Percentiles rank a stretch among this genome's conserved stretches.
Conservation (phyloP, 805 yeast genomes). For the Wickerhamiella cacticola region DNA sequence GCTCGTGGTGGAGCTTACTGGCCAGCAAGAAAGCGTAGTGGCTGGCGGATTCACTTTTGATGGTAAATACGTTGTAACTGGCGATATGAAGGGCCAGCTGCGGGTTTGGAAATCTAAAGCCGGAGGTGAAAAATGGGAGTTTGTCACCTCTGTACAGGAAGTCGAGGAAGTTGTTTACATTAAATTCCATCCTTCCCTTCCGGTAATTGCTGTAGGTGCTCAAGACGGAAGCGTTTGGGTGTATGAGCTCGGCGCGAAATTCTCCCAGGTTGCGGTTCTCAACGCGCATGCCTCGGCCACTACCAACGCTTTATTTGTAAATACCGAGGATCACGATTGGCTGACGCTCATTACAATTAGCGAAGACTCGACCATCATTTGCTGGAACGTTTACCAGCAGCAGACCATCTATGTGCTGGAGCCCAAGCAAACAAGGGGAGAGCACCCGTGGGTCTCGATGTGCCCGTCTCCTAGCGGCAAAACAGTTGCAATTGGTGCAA, state of each 20-base stretch:
- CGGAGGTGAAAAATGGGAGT: conserved; percentile 75
- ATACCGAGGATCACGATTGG: conserved; percentile 44
- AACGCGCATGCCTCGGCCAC: conserved; percentile 65
- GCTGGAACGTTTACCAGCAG: conserved; percentile 81
- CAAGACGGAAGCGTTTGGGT: conserved; percentile 92
- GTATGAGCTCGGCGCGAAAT: conserved; percentile 51
- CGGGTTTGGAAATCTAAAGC: conserved; percentile 58
- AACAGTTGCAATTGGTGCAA: conserved; percentile 65
- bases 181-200: conserved; percentile 59
- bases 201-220: conserved; percentile 82
- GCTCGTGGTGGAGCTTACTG: conserved; percentile 60
- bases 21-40: conserved; percentile 80
- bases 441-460: conserved; percentile 82
- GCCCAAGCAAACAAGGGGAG: conserved; percentile 51
- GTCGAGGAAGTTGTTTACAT: conserved; percentile 87
- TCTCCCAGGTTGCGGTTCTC: conserved; percentile 26
- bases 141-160: conserved; percentile 61
- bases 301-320: conserved; percentile 65
- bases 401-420: conserved; percentile 42
- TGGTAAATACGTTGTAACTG: conserved; percentile 73
- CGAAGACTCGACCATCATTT: conserved; percentile 75
- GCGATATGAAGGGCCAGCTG: conserved; percentile 88
- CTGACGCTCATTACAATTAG: conserved; percentile 62
- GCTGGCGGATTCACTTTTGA: conserved; percentile 73
- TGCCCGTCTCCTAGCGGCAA: conserved; percentile 39